phyloP scores from a whole-genome alignment of 176 grass and related monocot species.

The Hordeum vulgare region MorexV3_pseudomolecules_assembly NC_058521.1:22169804-22170303 shows the following conservation, averaged over 20 bases:
- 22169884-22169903: too few relatives aligned
- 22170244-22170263: constrained; percentile 53
- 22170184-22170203: not conserved
- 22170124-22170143: not conserved
- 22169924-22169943: too few relatives aligned
- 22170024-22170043: too few relatives aligned
- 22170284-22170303: constrained; percentile 91
- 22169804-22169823: too few relatives aligned
- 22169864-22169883: too few relatives aligned
- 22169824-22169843: too few relatives aligned
- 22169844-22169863: too few relatives aligned
- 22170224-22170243: constrained; percentile 91
- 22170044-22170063: not conserved
- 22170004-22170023: too few relatives aligned
- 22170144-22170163: not conserved
- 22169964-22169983: not conserved
- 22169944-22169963: too few relatives aligned
- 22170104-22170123: not conserved
- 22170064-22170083: not conserved
- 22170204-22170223: constrained; percentile 2
- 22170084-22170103: not conserved
- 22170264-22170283: constrained; percentile 91
- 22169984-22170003: not conserved
- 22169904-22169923: too few relatives aligned
- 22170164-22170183: not conserved